Percentiles rank a stretch among this genome's conserved stretches.
phyloP scores from a whole-genome alignment of 257 asterid species.

The Paraleonurus japonicus region DNA sequence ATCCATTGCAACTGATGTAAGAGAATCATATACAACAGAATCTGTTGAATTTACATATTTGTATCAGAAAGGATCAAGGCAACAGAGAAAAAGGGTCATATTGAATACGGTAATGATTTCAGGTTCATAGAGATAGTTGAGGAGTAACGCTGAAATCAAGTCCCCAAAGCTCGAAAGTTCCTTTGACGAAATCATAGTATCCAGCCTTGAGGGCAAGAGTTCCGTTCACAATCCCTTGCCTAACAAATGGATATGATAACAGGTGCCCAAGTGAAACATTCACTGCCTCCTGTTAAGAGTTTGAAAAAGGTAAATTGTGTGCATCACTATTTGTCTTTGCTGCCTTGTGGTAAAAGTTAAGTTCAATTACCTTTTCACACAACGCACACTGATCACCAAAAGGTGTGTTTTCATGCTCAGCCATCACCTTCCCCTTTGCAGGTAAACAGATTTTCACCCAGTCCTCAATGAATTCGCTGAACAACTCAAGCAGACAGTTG shows the following conservation, averaged over 20 bases:
- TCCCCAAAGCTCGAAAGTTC: conserved; percentile 91
- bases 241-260: conserved; percentile 79
- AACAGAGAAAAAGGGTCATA: conserved; percentile 11
- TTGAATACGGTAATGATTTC: conserved; percentile 29
- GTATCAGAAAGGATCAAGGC: conserved; percentile 29
- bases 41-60: conserved; percentile 11
- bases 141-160: conserved; percentile 72
- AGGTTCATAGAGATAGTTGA: conserved; percentile 64
- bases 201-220: conserved; percentile 90
- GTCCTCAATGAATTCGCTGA: conserved; percentile 90
- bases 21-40: conserved; percentile 12
- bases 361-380: conserved; percentile 70
- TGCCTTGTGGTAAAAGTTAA: background rate
- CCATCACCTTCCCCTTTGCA: conserved; percentile 70
- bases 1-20: conserved; percentile 1
- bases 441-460: conserved; percentile 91
- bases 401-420: conserved; percentile 34
- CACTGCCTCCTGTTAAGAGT: conserved; percentile 78
- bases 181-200: conserved; percentile 75
- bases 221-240: conserved; percentile 79
- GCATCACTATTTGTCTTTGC: background rate
- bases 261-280: conserved; percentile 83
- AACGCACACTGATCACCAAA: conserved; percentile 53
- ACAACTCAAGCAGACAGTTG: conserved; percentile 8
- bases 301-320: background rate